phyloP scores from a whole-genome alignment of 768 basidiomycete genomes.

The Pulveroboletus sp. region DNA sequence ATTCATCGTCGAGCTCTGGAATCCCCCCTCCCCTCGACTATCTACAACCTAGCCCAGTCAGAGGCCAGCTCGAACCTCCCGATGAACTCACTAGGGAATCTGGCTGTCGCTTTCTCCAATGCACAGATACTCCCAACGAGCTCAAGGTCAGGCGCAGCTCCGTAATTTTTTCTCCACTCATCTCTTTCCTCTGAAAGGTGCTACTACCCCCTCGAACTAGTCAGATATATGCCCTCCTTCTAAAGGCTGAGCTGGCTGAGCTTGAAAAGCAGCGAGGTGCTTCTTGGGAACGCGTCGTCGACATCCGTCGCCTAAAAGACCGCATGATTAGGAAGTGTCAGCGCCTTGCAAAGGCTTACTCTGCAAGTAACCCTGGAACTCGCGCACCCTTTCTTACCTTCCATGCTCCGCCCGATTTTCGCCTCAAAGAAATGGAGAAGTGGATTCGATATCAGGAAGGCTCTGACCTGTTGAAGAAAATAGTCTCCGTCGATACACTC shows the following conservation, averaged over 20 bases:
- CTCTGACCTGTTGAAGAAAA: constrained; percentile 22
- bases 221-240: constrained; percentile 58
- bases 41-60: constrained; percentile 58
- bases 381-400: constrained; percentile 56
- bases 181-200: constrained; percentile 40
- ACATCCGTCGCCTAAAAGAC: constrained; percentile 76
- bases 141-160: constrained; percentile 48
- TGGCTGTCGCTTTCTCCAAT: constrained; percentile 70
- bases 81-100: constrained; percentile 45
- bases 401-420: constrained; percentile 66
- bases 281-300: constrained; percentile 65
- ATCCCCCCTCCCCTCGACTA: constrained; percentile 43
- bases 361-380: constrained; percentile 36
- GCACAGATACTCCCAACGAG: constrained; percentile 72
- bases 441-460: constrained; percentile 57
- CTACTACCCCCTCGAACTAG: constrained; percentile 66
- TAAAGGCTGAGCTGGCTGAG: constrained; percentile 58
- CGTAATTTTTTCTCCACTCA: not conserved
- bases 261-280: constrained; percentile 51
- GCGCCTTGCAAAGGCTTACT: constrained; percentile 47
- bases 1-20: constrained; percentile 21
- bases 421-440: constrained; percentile 73
- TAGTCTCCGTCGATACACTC: constrained; percentile 13
- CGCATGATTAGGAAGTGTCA: constrained; percentile 79
- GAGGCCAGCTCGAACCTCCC: constrained; percentile 71